Evolutionary conservation across 352 stramenopile genomes (phyloP).

Genomic region (Globisporangium ultimum): DNA sequence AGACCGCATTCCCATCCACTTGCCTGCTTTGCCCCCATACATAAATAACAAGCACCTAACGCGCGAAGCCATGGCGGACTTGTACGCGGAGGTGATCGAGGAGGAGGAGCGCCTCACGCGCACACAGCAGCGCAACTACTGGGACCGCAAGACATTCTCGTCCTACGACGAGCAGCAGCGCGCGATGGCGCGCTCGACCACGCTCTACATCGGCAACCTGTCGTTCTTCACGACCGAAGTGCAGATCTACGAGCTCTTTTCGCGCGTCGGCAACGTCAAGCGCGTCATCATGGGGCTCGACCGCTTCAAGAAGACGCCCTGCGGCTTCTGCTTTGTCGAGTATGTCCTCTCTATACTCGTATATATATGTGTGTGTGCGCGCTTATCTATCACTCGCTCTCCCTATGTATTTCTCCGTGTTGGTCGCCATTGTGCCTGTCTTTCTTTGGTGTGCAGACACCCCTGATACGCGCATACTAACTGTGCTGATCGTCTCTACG

Average conservation of each 20-base stretch:
- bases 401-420: not conserved
- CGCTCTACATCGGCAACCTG: constrained; percentile 97
- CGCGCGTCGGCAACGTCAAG: constrained; percentile 89
- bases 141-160: constrained; percentile 93
- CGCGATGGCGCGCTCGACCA: constrained; percentile 88
- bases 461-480: no score
- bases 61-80: no score
- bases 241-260: constrained; percentile 95
- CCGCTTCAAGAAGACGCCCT: constrained; percentile 94
- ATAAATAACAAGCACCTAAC: no score
- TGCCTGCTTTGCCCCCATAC: no score
- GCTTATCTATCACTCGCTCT: no score
- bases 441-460: no score
- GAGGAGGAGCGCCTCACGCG: constrained; percentile 69
- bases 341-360: constrained; percentile 31
- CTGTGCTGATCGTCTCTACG: no score
- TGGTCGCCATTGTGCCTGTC: not conserved
- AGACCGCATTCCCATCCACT: no score
- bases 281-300: constrained; percentile 96
- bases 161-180: constrained; percentile 92
- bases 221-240: constrained; percentile 95
- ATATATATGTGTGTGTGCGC: not conserved
- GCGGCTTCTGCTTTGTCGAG: constrained; percentile 98
- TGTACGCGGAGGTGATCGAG: not conserved
- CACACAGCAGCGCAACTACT: constrained; percentile 88